Conservation (phyloP, 768 basidiomycete species). For the Daedaleopsis nitida region DNA sequence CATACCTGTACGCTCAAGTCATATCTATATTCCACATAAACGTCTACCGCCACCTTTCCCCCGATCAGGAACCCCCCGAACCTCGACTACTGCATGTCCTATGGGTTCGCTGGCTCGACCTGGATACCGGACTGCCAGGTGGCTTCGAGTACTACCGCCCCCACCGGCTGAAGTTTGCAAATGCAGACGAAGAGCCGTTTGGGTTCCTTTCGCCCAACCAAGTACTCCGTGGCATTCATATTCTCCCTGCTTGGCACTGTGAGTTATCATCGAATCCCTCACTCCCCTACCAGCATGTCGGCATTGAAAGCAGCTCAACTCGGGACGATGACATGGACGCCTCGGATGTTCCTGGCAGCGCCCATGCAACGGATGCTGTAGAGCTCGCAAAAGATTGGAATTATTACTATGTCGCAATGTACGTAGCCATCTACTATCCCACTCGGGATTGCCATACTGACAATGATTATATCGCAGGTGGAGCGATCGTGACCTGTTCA, state of each 20-base stretch:
- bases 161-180: conserved; percentile 41
- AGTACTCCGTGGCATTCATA: conserved; percentile 42
- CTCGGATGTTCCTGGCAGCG: too few species aligned
- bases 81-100: conserved; percentile 34
- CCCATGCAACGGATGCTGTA: not conserved
- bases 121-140: conserved; percentile 26
- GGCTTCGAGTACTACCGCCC: conserved; percentile 32
- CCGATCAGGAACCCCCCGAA: conserved; percentile 19
- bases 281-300: not conserved
- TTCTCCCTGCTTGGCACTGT: conserved; percentile 40
- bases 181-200: conserved; percentile 36
- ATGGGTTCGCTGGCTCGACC: conserved; percentile 43
- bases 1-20: conserved; percentile 34
- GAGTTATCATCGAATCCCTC: not conserved
- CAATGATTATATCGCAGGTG: conserved; percentile 24
- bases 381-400: conserved; percentile 22
- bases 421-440: not conserved
- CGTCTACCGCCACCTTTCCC: conserved; percentile 24
- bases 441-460: too few species aligned
- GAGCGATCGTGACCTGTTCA: conserved; percentile 30
- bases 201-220: conserved; percentile 47
- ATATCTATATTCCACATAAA: conserved; percentile 32
- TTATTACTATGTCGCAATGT: conserved; percentile 32
- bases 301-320: too few species aligned
- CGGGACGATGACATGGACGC: too few species aligned